Base-by-base conservation (phyloP, 2,329 filamentous ascomycete genomes). In the Talaromyces sp. region DNA sequence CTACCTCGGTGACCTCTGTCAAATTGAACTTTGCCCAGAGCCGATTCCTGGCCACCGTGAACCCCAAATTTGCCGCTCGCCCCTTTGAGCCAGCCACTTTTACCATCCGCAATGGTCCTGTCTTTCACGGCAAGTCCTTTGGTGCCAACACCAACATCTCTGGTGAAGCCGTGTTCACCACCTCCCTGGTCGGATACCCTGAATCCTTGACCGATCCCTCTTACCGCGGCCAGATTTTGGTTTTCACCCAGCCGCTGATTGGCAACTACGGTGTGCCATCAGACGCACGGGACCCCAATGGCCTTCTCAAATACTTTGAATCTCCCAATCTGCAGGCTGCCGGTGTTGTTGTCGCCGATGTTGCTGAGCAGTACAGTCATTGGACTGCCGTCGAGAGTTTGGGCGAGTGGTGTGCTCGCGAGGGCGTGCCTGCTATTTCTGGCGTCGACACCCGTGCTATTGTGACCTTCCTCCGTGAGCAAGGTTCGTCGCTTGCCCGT, bases 231-330 rank as follows among this genome's bases (percentile, higher is more conserved):
- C 95, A 99, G 82, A 98, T 99, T 69, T 84, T 99, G 70, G 93
- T 98, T 78, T 97, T 98, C 83, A 99, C 95, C 67, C 93, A 97
- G 77, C 95, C 95, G 39, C 82, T 99, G 69, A 97, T 99, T 72
- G 95, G 95, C 74, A 99, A 99, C 85, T 99, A 99, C 75, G 95
- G 95, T 70, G 93, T 99, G 19, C 95, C 95, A 17, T 96, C 92
- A 33, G 87, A 84, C 66, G 85, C 88, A 71, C 89, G 92, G 66
- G 95, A 99, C 77, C 82, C 93, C 77, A 91, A 87, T 77, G 95
- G 95, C 70, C 86, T 99, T 63, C 84, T 98, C 75, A 95, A 95
- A 81, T 96, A 98, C 83, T 99, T 99, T 72, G 95, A 99, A 80
- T 97, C 92, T 30, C 95, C 95, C 58, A 92, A 98, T 79, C 93